Percentiles rank a stretch among this genome's conserved stretches.
Evolutionary conservation across 345 rosid species (phyloP).

Genomic region (Linum usitatissimum): DNA sequence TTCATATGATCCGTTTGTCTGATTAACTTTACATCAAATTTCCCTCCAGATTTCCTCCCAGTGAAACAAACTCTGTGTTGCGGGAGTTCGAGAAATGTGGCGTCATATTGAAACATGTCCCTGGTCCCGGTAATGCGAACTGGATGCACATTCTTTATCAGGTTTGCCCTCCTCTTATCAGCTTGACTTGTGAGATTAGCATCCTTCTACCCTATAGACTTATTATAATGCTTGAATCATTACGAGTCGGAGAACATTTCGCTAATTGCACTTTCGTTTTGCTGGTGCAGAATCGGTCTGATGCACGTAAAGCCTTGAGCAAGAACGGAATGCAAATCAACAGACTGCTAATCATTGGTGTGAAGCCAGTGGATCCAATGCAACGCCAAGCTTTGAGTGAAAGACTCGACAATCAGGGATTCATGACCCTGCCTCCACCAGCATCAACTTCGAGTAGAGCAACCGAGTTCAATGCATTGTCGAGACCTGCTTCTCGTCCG

Average conservation of each 20-base stretch:
- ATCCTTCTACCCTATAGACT: not conserved
- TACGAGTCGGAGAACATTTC: not conserved
- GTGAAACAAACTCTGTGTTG: constrained; percentile 81
- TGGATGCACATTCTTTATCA: constrained; percentile 93
- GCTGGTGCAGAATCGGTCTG: constrained; percentile 57
- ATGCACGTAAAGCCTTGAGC: constrained; percentile 85
- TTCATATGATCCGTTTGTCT: not conserved
- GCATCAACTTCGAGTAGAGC: constrained; percentile 27
- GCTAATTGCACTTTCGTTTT: constrained; percentile 3
- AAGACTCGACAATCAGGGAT: constrained; percentile 66
- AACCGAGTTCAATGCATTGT: constrained; percentile 25
- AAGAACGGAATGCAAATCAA: constrained; percentile 82
- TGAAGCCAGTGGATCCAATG: constrained; percentile 79
- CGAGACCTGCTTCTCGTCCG: constrained; percentile 36
- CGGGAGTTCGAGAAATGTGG: constrained; percentile 94
- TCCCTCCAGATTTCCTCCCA: constrained; percentile 61
- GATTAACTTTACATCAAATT: not conserved
- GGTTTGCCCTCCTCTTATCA: constrained; percentile 31
- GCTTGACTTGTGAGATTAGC: not conserved
- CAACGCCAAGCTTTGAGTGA: constrained; percentile 65
- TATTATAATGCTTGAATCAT: not conserved
- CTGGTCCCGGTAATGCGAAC: constrained; percentile 93
- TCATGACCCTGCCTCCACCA: constrained; percentile 63
- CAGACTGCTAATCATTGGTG: constrained; percentile 74
- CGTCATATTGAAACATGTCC: constrained; percentile 78